Base-by-base conservation (phyloP, 1,284 basidiomycete species). In the Amylostereum chailletii region DNA sequence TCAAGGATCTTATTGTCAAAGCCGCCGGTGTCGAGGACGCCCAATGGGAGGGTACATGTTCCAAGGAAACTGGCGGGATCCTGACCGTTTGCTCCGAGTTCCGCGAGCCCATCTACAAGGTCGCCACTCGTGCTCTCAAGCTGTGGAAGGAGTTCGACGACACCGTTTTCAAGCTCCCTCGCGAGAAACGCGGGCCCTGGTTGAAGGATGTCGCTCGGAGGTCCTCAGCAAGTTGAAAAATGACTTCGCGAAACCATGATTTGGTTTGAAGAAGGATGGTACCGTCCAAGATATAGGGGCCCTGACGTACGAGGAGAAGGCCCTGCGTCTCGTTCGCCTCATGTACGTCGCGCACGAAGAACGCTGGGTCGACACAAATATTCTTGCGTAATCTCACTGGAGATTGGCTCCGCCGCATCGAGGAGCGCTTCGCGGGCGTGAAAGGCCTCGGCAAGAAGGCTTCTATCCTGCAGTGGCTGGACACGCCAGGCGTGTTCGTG, bases 131-230 rank as follows among this genome's bases (percentile, higher is more conserved):
- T 46, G 96, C 81, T 49, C 91, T 98, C 65, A 96, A 92, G 72
- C 76, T 99, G 45, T 99, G 95, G 95, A 92, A 91, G 67, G 94
- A 99, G 74, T 96, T 97, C 63, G 96, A 99, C 65, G 86, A 96
- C 60, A 91, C 84, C 8, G 88, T 99, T 54, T 99, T 99, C 79
- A 87, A 86, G 65, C 70, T 97, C 55, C 85, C 94, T 9, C 92
- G 94, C 70, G 94, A 98, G 71, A 99, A 99, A 77, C 87, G 94
- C 48, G 76, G 68, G 27, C 77, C 83, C 3, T 99, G 94, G 94
- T 74, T 99, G 57, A 73, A 76, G 46, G 86, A 92, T 90, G 88
- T 62, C 86, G 86, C 63, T 83, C 88, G 51, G 94, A 94, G 62
- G 80, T 99, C 49, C 95, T 99, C 62, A 77, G 75, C 52, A 91